A percentile compares a stretch with the other conserved stretches of the same genome.
phyloP scores from a whole-genome alignment of 495 filamentous ascomycete genomes.

The Hypoxylon fuscum region DNA sequence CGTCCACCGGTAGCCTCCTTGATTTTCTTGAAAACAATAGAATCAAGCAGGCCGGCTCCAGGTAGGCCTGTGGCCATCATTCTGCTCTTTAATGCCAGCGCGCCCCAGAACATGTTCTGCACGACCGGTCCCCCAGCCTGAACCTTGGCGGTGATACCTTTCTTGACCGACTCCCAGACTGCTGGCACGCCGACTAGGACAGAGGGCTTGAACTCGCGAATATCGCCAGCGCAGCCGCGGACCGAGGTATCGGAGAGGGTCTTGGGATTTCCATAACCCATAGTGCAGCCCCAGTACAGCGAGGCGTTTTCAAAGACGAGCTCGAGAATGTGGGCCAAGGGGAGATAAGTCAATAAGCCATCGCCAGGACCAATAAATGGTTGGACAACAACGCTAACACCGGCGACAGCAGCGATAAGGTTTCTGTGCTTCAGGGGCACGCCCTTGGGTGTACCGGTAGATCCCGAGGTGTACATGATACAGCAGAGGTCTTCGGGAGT shows the following conservation, averaged over 20 bases:
- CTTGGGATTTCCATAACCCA: constrained; percentile 96
- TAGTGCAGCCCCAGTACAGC: constrained; percentile 92
- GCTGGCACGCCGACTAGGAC: constrained; percentile 95
- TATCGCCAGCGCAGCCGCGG: constrained; percentile 94
- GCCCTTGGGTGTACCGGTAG: constrained; percentile 96
- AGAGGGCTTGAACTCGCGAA: constrained; percentile 90
- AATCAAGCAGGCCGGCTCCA: constrained; percentile 74
- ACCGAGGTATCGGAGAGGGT: constrained; percentile 91
- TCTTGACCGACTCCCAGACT: constrained; percentile 98
- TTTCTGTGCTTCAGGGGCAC: constrained; percentile 89
- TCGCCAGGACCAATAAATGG: constrained; percentile 88
- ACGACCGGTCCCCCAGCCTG: constrained; percentile 75
- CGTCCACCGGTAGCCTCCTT: constrained; percentile 89
- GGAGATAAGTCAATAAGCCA: constrained; percentile 88
- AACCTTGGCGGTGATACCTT: constrained; percentile 90
- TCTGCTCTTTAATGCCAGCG: constrained; percentile 82
- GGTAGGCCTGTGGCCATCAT: constrained; percentile 80
- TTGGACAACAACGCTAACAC: constrained; percentile 86
- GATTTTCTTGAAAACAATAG: constrained; percentile 87
- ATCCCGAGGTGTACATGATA: constrained; percentile 99
- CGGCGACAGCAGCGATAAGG: constrained; percentile 88
- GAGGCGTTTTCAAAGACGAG: constrained; percentile 96
- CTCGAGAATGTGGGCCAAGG: constrained; percentile 94
- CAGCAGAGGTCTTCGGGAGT: constrained; percentile 89
- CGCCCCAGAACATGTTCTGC: constrained; percentile 91